A percentile compares a stretch with the other conserved stretches of the same genome.
Evolutionary conservation across 345 rosid species (phyloP).

Genomic region (Eucalyptus marginata): DNA sequence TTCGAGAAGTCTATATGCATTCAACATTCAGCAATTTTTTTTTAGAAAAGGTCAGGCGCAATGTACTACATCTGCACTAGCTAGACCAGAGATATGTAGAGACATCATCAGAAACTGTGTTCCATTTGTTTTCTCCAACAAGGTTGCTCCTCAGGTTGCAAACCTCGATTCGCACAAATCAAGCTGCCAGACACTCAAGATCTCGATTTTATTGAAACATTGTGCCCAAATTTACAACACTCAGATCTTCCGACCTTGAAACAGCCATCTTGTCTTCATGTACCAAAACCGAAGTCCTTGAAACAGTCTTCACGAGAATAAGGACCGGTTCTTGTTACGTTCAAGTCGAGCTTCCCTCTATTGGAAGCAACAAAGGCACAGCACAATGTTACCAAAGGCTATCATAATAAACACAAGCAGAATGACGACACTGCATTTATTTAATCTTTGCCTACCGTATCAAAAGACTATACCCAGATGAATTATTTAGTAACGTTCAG

Average conservation of each 20-base stretch:
- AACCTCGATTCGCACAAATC: not conserved
- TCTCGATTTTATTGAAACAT: not conserved
- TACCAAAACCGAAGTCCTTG: not conserved
- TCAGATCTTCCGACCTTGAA: not conserved
- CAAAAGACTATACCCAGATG: not conserved
- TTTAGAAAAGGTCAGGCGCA: not conserved
- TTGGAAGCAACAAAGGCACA: not conserved
- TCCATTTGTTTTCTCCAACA: not conserved
- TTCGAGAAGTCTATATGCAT: not conserved
- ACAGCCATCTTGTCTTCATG: not conserved
- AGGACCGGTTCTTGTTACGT: conserved; percentile 64
- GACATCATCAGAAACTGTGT: not conserved
- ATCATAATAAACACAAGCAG: not conserved
- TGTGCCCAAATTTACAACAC: not conserved
- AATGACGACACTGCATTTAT: not conserved
- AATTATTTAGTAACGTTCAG: not conserved
- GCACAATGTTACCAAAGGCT: not conserved
- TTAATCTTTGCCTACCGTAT: not conserved
- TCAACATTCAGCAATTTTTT: not conserved
- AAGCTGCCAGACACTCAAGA: not conserved
- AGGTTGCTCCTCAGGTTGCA: not conserved
- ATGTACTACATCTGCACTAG: not conserved
- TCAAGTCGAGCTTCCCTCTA: conserved; percentile 97
- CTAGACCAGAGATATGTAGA: not conserved
- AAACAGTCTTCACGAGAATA: conserved; percentile 47